These are phyloP conservation scores for Mycena kentingensis DNA, from an alignment of 768 basidiomycete genomes.

Conservation along the genomic window DNA sequence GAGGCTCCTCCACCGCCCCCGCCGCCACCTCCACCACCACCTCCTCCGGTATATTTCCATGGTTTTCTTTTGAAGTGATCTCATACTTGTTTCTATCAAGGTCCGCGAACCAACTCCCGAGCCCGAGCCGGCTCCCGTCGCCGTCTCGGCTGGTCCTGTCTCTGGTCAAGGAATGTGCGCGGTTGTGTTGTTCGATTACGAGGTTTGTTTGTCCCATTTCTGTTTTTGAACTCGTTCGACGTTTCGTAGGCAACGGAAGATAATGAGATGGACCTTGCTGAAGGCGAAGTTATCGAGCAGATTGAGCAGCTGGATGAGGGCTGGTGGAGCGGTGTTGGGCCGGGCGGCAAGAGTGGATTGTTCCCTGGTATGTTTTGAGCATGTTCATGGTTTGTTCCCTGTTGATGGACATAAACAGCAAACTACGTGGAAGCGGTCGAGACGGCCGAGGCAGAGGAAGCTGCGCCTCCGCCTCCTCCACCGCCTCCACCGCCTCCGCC, in stretches of 20 bases:
- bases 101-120: constrained; percentile 24
- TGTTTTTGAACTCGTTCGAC: not conserved
- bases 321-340: constrained; percentile 87
- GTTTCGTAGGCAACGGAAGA: constrained; percentile 68
- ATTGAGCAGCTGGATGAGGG: constrained; percentile 86
- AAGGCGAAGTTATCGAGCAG: constrained; percentile 81
- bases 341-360: constrained; percentile 72
- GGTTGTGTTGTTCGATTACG: constrained; percentile 80
- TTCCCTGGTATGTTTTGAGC: constrained; percentile 71
- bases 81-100: constrained; percentile 4
- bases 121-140: constrained; percentile 23
- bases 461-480: constrained; percentile 52
- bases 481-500: constrained; percentile 52
- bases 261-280: constrained; percentile 78
- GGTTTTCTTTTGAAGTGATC: not conserved
- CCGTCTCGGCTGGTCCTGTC: constrained; percentile 30
- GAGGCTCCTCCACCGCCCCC: constrained; percentile 41
- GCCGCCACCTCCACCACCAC: constrained; percentile 38
- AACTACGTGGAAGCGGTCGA: constrained; percentile 87
- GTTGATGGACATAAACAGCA: constrained; percentile 40
- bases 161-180: constrained; percentile 61
- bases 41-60: constrained; percentile 24
- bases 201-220: constrained; percentile 39
- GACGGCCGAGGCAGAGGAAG: constrained; percentile 38
- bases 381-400: not conserved